Percentiles rank a stretch among this genome's conserved stretches.
Evolutionary conservation across 345 rosid genomes (phyloP).

Genomic region (Eucalyptus cloeziana): DNA sequence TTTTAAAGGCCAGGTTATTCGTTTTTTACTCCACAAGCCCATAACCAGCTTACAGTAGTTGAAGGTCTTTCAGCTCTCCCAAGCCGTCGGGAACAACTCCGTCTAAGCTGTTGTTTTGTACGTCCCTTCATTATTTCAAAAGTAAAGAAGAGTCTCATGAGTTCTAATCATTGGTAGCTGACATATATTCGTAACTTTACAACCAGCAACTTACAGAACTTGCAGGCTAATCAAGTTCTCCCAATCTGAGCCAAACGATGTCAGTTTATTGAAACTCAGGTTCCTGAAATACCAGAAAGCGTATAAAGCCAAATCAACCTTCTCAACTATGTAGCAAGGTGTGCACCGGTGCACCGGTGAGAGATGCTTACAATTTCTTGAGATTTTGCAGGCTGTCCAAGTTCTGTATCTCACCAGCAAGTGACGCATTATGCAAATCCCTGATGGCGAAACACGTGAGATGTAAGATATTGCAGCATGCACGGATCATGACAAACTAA

Average conservation of each 20-base stretch:
- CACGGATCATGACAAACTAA: background rate
- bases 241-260: slow-evolving; percentile 63
- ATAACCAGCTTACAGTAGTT: slow-evolving; percentile 48
- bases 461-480: background rate
- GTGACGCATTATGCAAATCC: slow-evolving; percentile 86
- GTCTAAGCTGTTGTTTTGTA: slow-evolving; percentile 67
- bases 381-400: slow-evolving; percentile 72
- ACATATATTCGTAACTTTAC: background rate
- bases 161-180: background rate
- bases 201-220: slow-evolving; percentile 51
- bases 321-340: background rate
- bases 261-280: slow-evolving; percentile 70
- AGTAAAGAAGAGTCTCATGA: background rate
- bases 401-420: slow-evolving; percentile 70
- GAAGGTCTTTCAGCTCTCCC: slow-evolving; percentile 62
- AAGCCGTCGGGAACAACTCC: slow-evolving; percentile 68
- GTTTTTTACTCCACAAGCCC: background rate
- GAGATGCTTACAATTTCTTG: slow-evolving; percentile 48
- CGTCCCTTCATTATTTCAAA: slow-evolving; percentile 40
- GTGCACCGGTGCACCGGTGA: background rate
- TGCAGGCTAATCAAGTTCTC: slow-evolving; percentile 52
- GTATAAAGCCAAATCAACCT: background rate
- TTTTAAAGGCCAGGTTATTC: background rate
- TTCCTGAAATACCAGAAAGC: slow-evolving; percentile 32
- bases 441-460: slow-evolving; percentile 14